Percentiles rank a stretch among this genome's conserved stretches.
phyloP scores from a whole-genome alignment of 2,329 filamentous ascomycete genomes.

The Scedosporium apiospermum region DNA sequence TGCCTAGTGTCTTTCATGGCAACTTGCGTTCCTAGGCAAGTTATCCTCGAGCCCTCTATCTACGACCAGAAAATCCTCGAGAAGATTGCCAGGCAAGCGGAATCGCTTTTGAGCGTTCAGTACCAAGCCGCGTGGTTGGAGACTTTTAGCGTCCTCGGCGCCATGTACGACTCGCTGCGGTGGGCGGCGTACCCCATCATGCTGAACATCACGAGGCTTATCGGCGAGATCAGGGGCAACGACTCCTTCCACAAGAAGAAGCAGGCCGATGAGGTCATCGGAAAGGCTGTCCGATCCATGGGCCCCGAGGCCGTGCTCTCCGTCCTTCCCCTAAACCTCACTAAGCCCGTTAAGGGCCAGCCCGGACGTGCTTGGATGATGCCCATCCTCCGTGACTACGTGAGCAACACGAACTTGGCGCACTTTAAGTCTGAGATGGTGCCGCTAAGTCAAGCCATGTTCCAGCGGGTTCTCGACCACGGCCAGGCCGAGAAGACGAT shows the following conservation, averaged over 20 bases:
- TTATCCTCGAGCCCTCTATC: constrained; percentile 79
- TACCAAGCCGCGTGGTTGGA: constrained; percentile 94
- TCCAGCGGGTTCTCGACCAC: constrained; percentile 78
- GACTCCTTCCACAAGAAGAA: constrained; percentile 90
- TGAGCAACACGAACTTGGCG: constrained; percentile 75
- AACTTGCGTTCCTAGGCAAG: constrained; percentile 76
- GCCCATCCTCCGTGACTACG: constrained; percentile 79
- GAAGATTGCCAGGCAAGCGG: constrained; percentile 65
- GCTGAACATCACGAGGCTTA: constrained; percentile 60
- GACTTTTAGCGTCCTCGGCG: constrained; percentile 78
- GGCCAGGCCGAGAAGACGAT: constrained; percentile 79
- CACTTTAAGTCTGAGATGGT: constrained; percentile 85
- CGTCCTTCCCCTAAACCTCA: constrained; percentile 78
- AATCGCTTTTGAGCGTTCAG: constrained; percentile 73
- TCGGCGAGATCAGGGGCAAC: constrained; percentile 82
- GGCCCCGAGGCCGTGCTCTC: constrained; percentile 76
- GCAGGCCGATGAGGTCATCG: constrained; percentile 83
- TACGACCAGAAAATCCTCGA: constrained; percentile 87
- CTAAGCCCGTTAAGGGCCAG: constrained; percentile 65
- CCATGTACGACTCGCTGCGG: constrained; percentile 76
- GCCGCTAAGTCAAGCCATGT: constrained; percentile 81
- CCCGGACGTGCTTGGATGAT: constrained; percentile 90
- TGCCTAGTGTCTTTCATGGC: constrained; percentile 88
- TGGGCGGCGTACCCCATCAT: constrained; percentile 80
- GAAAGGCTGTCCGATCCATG: constrained; percentile 80